Evolutionary conservation across 176 grass and related monocot genomes (phyloP), one percentile per base, ranked within the genome.

Genomic region (Avena eriantha): DNA sequence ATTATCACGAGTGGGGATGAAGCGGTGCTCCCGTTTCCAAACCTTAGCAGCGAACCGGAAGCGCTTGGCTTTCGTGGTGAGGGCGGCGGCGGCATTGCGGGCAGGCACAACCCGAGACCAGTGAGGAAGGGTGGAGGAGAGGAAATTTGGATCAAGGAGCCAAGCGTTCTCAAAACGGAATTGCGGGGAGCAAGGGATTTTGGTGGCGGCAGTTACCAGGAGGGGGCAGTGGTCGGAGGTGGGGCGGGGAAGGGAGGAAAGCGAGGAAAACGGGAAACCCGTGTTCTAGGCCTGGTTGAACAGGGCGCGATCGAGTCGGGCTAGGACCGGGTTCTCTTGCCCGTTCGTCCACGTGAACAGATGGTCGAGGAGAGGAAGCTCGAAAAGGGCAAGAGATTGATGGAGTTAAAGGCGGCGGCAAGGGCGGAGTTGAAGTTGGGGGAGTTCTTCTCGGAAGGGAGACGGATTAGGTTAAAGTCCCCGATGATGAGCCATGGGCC

Each of bases 261-360:
- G 55, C 0, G 55, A 8, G 18, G 55, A 21, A 8, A 8, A 9
- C 0, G 55, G 55, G 18, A 58, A 21, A 1, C 0, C 1, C 1
- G 0, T 0, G 7, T 58, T 58, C 55, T 7, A 58, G 1, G 0
- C 18, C 1, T 7, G 56, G 19, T 58, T 58, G 6, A 58, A 58
- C 7, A 58, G 21, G 2, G 7, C 55, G 0, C 55, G 18, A 0
- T 58, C 55, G 2, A 58, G 55, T 0, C 55, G 17, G 2, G 55
- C 55, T 0, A 58, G 18, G 7, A 21, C 8, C 0, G 55, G 19
- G 0, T 2, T 0, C 0, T 8, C 7, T 0, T 58, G 55, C 0
- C 0, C 21, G 1, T 58, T 58, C 0, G 55, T 6, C 55, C 55
- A 58, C 0, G 19, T 58, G 0, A 3, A 58, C 0, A 8, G 55